Evolutionary conservation across 768 basidiomycete species (phyloP), one percentile per base, ranked within the genome.

Genomic region (Xerocomus potaroensis): DNA sequence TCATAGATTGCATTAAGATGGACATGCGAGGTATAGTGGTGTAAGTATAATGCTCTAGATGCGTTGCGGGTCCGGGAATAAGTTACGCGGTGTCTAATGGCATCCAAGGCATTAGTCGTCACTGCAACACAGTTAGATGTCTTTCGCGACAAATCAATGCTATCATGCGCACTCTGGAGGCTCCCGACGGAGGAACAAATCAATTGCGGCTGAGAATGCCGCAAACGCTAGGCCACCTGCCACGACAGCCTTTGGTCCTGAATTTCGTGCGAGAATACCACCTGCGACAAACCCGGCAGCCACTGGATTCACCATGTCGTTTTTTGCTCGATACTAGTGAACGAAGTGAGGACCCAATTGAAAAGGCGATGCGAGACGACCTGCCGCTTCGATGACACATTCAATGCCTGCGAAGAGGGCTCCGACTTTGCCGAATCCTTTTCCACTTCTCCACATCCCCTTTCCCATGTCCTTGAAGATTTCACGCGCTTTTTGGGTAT

Each of bases 391-490:
- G 45, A 97, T 86, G 46, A 91, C 84, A 58, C 95, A 98, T 69
- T 98, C 95, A 8, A 91, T 82, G 22, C 94, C 93, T n/a, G 92
- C 86, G 64, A 90, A 98, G 35, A 98, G 60, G 11, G 90, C 90
- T 15, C 92, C 95, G 37, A 98, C 91, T 72, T 92, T 94, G 0
- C 83, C 93, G 60, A 97, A 97, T 1, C 91, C 87, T 66, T 87
- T 93, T 16, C 95, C 94, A 40, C 76, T 87, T 23, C 76, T 73
- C 81, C 81, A 91, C 91, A 97, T 95, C 27, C 84, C 86, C 54
- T 76, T 80, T 1, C 94, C 94, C 90, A 96, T 97, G 49, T 97
- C 94, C 62, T 82, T 89, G 66, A 96, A 87, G 29, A 95, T 80
- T 54, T 84, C 81, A 36, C 79, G 74, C 1, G 91, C 87, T 59